phyloP scores from a whole-genome alignment of 1,284 basidiomycete species.

The Omphalotus olearius region DNA sequence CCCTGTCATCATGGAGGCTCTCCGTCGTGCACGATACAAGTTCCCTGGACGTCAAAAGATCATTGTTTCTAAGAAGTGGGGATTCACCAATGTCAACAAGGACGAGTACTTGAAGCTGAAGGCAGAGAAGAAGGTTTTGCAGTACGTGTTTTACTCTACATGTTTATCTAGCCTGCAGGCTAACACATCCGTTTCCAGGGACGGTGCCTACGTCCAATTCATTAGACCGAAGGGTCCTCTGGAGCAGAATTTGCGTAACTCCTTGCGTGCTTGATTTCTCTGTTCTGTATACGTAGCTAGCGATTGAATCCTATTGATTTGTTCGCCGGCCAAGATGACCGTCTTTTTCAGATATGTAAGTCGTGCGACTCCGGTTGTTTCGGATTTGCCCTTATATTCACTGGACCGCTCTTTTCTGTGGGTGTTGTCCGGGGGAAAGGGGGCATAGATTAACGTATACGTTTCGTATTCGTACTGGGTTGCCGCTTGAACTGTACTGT shows the following conservation, averaged over 20 bases:
- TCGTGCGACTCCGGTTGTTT: background rate
- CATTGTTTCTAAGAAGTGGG: constrained; percentile 97
- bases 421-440: constrained; percentile 78
- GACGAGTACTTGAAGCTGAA: constrained; percentile 88
- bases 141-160: constrained; percentile 47
- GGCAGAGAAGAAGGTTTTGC: constrained; percentile 83
- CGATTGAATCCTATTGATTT: constrained; percentile 5
- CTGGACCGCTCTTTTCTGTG: constrained; percentile 61
- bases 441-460: constrained; percentile 54
- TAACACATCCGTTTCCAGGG: constrained; percentile 41
- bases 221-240: constrained; percentile 85
- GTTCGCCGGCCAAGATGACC: too few species aligned
- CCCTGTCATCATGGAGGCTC: constrained; percentile 91
- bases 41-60: constrained; percentile 99
- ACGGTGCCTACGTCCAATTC: constrained; percentile 86
- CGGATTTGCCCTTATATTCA: constrained; percentile 56
- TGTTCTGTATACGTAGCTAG: constrained; percentile 14
- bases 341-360: constrained; percentile 7
- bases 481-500: background rate
- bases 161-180: constrained; percentile 1
- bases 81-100: constrained; percentile 94
- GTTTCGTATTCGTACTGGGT: background rate
- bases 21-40: constrained; percentile 98
- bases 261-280: constrained; percentile 63
- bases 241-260: constrained; percentile 80